Evolutionary conservation across 2,329 filamentous ascomycete genomes (phyloP).

Genomic region (Polychaeton citri): DNA sequence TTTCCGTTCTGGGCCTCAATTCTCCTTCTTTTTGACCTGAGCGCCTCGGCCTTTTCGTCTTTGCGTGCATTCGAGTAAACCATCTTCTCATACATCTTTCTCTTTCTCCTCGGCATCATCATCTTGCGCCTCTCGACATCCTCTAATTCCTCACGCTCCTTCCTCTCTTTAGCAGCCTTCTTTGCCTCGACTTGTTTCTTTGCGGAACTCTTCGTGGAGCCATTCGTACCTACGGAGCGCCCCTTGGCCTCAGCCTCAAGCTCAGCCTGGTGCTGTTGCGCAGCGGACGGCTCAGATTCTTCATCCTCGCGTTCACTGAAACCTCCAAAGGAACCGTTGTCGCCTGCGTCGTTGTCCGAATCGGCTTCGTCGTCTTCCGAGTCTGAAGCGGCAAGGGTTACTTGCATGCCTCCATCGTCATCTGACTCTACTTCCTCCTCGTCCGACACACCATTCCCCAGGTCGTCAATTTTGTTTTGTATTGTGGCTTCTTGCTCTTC

Average conservation of each 20-base stretch:
- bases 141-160: constrained; percentile 56
- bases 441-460: constrained; percentile 13
- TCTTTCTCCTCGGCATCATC: constrained; percentile 97
- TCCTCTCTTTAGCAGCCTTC: constrained; percentile 56
- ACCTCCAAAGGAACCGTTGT: constrained; percentile 32
- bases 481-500: constrained; percentile 34
- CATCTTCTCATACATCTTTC: constrained; percentile 97
- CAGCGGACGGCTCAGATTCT: constrained; percentile 37
- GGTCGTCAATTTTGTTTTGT: constrained; percentile 29
- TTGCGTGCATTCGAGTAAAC: constrained; percentile 87
- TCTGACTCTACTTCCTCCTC: constrained; percentile 28
- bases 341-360: constrained; percentile 34
- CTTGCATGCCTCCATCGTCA: constrained; percentile 31
- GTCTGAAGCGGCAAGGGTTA: constrained; percentile 23
- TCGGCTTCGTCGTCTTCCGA: constrained; percentile 33
- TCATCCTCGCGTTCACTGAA: constrained; percentile 18
- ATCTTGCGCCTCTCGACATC: constrained; percentile 88
- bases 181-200: constrained; percentile 53
- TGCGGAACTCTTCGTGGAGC: constrained; percentile 42
- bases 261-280: constrained; percentile 68
- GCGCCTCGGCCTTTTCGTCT: constrained; percentile 75
- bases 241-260: constrained; percentile 85
- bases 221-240: constrained; percentile 36
- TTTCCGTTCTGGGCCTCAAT: constrained; percentile 47
- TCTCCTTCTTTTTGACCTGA: constrained; percentile 82